Base-by-base conservation (phyloP, 106 monocot genomes). In the Acorus calamus region DNA sequence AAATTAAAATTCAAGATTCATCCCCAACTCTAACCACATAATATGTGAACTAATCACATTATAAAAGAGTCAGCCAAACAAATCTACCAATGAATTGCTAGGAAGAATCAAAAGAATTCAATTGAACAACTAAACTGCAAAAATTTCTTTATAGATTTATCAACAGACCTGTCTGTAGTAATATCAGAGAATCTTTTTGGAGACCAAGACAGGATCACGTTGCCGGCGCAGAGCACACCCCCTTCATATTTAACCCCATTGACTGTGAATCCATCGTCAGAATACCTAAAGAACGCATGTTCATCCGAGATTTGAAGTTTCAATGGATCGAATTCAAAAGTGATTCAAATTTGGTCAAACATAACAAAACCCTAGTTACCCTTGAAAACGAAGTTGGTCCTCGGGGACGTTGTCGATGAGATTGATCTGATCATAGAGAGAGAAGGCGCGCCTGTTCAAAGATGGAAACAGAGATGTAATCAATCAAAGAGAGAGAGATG, bases 341-440 rank as follows among this genome's bases (percentile, higher is more conserved):
- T n/a, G n/a, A n/a, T n/a, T n/a, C n/a, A n/a, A n/a, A n/a, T n/a
- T n/a, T n/a, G n/a, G n/a, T n/a, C n/a, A n/a, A n/a, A n/a, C n/a
- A n/a, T n/a, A n/a, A n/a, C n/a, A n/a, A n/a, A n/a, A n/a, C n/a
- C n/a, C n/a, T n/a, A n/a, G n/a, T 49, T 69, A 87, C 90, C 69
- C 64, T 75, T 96, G 78, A 69, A 96, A 96, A 3, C 90, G 90
- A 44, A 96, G 74, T 63, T 96, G 87, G 50, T 76, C 96, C 8
- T 96, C 90, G 4, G 96, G 91, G 56, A 85, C 85, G 63, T 42
- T 81, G 66, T 96, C 90, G 67, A 91, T 91, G 76, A 96, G 87
- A 77, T 96, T 96, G 57, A 96, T 96, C 87, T 96, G 96, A 57
- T 96, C 96, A 56, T 96, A 96, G 0, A 96, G 90, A 5, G 96